Evolutionary conservation across 805 yeast genomes (phyloP).

Genomic region (Cyberlindnera saturnus): DNA sequence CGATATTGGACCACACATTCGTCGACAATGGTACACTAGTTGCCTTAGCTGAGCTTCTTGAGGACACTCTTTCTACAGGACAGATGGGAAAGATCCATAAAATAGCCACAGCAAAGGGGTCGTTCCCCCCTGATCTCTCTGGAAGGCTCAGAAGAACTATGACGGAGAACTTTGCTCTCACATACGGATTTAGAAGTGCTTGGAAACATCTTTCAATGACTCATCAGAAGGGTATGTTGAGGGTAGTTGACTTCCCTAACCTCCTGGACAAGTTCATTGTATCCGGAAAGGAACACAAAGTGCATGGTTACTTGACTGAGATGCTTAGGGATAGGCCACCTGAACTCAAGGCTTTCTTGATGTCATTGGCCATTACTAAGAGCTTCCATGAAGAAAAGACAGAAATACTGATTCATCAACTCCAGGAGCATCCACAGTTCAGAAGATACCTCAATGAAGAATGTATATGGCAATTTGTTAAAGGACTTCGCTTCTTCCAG

Average conservation of each 20-base stretch:
- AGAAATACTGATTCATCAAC: slow-evolving; percentile 2
- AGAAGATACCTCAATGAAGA: slow-evolving; percentile 6
- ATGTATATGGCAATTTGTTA: slow-evolving; percentile 7
- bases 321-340: neutral
- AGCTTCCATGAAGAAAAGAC: slow-evolving; percentile 1
- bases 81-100: slow-evolving; percentile 11
- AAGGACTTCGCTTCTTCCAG: neutral
- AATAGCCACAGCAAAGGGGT: neutral
- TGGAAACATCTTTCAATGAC: slow-evolving; percentile 4
- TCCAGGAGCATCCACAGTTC: slow-evolving; percentile 1
- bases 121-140: slow-evolving; percentile 1
- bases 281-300: slow-evolving; percentile 5
- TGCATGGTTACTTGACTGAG: slow-evolving; percentile 1
- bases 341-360: slow-evolving; percentile 11
- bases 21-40: slow-evolving; percentile 14
- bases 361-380: slow-evolving; percentile 12
- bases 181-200: slow-evolving; percentile 7
- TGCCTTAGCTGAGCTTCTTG: slow-evolving; percentile 9
- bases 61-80: neutral
- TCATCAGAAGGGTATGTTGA: slow-evolving; percentile 1
- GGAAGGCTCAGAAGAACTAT: slow-evolving; percentile 6
- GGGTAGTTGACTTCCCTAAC: slow-evolving; percentile 13
- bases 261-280: slow-evolving; percentile 6
- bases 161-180: slow-evolving; percentile 7
- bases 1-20: slow-evolving; percentile 5